Base-by-base conservation (phyloP, 805 yeast species). In the Lipomyces spencermartinsiae region DNA sequence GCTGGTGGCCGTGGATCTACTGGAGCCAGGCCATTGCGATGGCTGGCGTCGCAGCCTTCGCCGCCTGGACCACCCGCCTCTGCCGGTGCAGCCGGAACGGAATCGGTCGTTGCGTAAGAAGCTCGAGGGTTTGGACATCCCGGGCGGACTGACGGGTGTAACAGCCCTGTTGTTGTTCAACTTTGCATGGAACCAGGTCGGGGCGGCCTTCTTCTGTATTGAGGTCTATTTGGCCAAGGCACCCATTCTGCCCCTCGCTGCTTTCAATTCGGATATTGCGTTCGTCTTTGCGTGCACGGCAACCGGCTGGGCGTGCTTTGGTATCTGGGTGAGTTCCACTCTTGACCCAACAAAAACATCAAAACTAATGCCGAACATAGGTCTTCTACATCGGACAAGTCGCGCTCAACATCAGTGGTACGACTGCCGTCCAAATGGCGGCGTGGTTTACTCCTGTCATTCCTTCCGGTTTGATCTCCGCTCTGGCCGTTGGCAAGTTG, bases 231-330 rank as follows among this genome's bases (percentile, higher is more conserved):
- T 81, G 72, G 81, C 83, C 46, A 35, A 74, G 53, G 71, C 82
- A 71, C 92, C 92, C 10, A 75, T 89, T 16, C 73, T 89, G 6
- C 93, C 92, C 1, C 72, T 75, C 9, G 79, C 81, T 1, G 82
- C 84, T 0, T 80, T 88, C 75, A 81, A 80, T 61, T 64, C 77
- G 6, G 82, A 84, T 58, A 81, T 83, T 31, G 80, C 83, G 0
- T 75, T 87, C 66, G 85, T 88, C 1, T 78, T 90, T 56, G 72
- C 78, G 0, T 81, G 86, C 55, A 79, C 89, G 46, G 81, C 85
- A 2, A 78, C 86, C 5, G 94, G 94, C 0, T 90, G 95, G 95
- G 89, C 91, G 1, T 84, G 90, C 22, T 90, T 90, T 78, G 93
- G 94, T 1, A 81, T 89, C 34, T 89, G 90, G 87, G 29, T 25